phyloP scores from a whole-genome alignment of 192 early-diverging fungal genomes.

The Mortierella hygrophila region DNA sequence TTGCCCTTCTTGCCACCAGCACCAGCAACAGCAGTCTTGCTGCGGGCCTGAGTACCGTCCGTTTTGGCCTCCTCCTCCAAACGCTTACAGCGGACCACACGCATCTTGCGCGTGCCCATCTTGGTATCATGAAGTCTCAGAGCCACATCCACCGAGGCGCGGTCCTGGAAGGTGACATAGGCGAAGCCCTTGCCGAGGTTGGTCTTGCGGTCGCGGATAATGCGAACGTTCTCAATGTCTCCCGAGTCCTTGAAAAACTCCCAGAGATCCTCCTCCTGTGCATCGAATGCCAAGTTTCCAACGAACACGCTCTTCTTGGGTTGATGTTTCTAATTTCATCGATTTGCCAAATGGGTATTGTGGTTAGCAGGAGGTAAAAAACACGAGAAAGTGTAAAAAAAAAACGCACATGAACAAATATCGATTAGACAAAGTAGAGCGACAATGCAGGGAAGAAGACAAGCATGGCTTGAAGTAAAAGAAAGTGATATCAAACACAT shows the following conservation, averaged over 20 bases:
- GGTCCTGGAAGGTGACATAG: slow-evolving; percentile 91
- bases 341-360: neutral
- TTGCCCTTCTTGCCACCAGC: slow-evolving; percentile 15
- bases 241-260: slow-evolving; percentile 77
- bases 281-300: slow-evolving; percentile 78
- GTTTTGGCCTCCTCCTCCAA: slow-evolving; percentile 50
- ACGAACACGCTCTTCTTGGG: slow-evolving; percentile 85
- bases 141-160: slow-evolving; percentile 80
- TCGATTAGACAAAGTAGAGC: neutral
- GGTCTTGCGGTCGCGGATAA: slow-evolving; percentile 85
- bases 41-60: slow-evolving; percentile 36
- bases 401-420: neutral
- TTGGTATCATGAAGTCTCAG: slow-evolving; percentile 82
- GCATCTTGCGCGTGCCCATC: slow-evolving; percentile 72
- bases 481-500: too few species aligned
- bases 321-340: slow-evolving; percentile 66
- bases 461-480: neutral
- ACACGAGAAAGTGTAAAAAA: neutral
- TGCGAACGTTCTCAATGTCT: slow-evolving; percentile 82
- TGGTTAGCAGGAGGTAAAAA: slow-evolving; percentile 24
- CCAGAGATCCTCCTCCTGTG: slow-evolving; percentile 81
- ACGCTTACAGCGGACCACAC: slow-evolving; percentile 68
- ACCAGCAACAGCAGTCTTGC: slow-evolving; percentile 19
- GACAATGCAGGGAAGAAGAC: neutral
- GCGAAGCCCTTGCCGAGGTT: slow-evolving; percentile 96